Percentiles rank a stretch among this genome's conserved stretches.
phyloP scores from a whole-genome alignment of 352 stramenopile species.

The Phytophthora europaea region DNA sequence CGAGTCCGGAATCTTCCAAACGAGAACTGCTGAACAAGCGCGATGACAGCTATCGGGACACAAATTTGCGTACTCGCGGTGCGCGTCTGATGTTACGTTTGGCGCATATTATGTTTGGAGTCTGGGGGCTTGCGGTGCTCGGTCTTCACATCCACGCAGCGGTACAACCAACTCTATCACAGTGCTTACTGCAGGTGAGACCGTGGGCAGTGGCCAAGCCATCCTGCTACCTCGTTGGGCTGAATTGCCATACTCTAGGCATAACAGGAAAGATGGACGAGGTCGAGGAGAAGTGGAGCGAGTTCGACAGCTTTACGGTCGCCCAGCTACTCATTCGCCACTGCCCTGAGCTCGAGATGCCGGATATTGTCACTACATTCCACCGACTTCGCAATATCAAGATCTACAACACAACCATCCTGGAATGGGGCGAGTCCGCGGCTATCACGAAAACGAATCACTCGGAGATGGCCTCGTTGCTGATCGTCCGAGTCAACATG shows the following conservation, averaged over 20 bases:
- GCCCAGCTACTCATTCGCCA: not conserved
- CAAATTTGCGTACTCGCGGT: not conserved
- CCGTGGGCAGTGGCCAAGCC: not conserved
- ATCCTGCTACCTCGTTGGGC: slow-evolving; percentile 17
- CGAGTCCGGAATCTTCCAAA: not conserved
- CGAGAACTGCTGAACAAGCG: not conserved
- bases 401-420: not conserved
- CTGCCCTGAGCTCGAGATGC: not conserved
- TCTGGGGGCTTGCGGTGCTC: not conserved
- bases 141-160: not conserved
- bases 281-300: slow-evolving; percentile 12
- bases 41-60: not conserved
- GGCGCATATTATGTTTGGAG: not conserved
- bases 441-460: not conserved
- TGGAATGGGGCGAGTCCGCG: not conserved
- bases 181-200: slow-evolving; percentile 4
- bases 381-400: not conserved
- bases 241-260: slow-evolving; percentile 28
- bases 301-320: slow-evolving; percentile 14
- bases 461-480: not conserved
- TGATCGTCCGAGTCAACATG: slow-evolving; percentile 1
- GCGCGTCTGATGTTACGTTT: not conserved
- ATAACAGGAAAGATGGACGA: slow-evolving; percentile 19
- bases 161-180: not conserved
- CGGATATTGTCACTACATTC: not conserved